Evolutionary conservation across 1,284 basidiomycete genomes (phyloP).

Genomic region (Ceratobasidium theobromae): DNA sequence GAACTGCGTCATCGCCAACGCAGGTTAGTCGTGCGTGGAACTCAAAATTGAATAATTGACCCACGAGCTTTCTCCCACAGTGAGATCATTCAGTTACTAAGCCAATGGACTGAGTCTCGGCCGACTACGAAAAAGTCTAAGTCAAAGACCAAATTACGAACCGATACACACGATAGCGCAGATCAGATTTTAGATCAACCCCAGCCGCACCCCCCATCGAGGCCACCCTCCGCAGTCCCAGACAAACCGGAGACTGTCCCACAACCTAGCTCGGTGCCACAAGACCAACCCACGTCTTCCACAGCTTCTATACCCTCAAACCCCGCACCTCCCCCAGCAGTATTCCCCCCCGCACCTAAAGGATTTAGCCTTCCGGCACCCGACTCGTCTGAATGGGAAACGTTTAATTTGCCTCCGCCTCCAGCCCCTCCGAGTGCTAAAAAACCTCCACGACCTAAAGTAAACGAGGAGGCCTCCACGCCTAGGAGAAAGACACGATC

Average conservation of each 20-base stretch:
- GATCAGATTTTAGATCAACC: not conserved
- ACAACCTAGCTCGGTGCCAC: not conserved
- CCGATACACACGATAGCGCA: not conserved
- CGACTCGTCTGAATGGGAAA: constrained; percentile 18
- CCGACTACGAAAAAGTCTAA: not conserved
- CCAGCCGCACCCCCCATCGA: not conserved
- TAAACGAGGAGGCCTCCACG: not conserved
- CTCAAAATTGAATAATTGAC: not conserved
- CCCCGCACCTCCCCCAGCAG: not conserved
- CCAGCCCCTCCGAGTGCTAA: not conserved
- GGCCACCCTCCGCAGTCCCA: not conserved
- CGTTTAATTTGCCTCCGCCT: constrained; percentile 6
- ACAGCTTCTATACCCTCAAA: not conserved
- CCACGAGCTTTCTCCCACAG: not conserved
- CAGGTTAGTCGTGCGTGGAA: not conserved
- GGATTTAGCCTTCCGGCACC: constrained; percentile 2
- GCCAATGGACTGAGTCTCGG: not conserved
- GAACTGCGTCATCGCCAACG: constrained; percentile 8
- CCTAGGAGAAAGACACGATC: constrained; percentile 16
- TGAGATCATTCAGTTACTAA: constrained; percentile 1
- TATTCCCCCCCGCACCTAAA: not conserved
- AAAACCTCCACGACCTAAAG: constrained; percentile 5
- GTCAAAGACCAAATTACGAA: constrained; percentile 4
- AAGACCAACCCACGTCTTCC: not conserved
- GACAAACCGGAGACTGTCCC: not conserved